A percentile compares a stretch with the other conserved stretches of the same genome.
phyloP scores from a whole-genome alignment of 2,329 filamentous ascomycete species.

The Ceratocystis colombiana region DNA sequence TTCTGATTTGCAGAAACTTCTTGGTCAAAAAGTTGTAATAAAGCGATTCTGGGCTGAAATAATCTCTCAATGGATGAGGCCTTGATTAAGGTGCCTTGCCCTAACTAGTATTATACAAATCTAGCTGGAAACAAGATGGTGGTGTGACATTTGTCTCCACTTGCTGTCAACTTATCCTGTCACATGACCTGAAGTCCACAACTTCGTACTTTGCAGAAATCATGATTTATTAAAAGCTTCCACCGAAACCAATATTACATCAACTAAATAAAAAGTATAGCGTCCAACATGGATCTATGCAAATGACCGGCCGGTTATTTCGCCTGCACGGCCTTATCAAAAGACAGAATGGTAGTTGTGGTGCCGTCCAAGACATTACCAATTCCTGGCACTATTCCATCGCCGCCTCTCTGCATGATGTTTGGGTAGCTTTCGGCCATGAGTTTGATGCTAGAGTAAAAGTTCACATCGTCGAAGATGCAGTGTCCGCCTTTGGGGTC shows the following conservation, averaged over 20 bases:
- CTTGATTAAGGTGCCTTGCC: not conserved
- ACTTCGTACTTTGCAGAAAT: too few relatives aligned
- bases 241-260: not conserved
- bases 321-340: not conserved
- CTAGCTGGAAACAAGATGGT: too few relatives aligned
- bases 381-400: conserved; percentile 42
- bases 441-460: conserved; percentile 48
- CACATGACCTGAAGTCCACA: too few relatives aligned
- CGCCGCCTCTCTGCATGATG: conserved; percentile 41
- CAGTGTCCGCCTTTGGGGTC: conserved; percentile 48
- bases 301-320: not conserved
- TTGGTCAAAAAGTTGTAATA: not conserved
- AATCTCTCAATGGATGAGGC: not conserved
- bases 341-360: conserved; percentile 16
- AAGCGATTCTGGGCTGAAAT: not conserved
- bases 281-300: not conserved
- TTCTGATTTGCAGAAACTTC: not conserved
- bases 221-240: not conserved
- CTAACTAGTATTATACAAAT: too few relatives aligned
- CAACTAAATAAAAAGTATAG: not conserved
- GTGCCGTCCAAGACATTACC: conserved; percentile 39
- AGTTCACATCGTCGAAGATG: conserved; percentile 46
- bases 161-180: too few relatives aligned
- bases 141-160: too few relatives aligned
- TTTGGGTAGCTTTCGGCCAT: conserved; percentile 44